These are phyloP conservation scores for Talaromyces sp. DNA, from an alignment of 2,329 filamentous ascomycete species.

Conservation along the genomic window DNA sequence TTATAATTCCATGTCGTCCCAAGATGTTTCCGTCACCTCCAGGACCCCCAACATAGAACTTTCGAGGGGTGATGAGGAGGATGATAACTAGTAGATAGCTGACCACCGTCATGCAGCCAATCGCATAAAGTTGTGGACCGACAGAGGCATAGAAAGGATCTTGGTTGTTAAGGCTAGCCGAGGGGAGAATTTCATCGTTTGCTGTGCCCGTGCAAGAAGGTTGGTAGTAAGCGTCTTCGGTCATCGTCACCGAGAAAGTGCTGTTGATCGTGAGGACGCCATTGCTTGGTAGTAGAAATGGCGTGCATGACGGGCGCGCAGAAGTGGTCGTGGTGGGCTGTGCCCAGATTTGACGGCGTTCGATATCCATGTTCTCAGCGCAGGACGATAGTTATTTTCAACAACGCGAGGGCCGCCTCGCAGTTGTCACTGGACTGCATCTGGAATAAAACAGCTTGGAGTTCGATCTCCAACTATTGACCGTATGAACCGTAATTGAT, in stretches of 20 bases:
- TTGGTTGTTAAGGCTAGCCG: conserved; percentile 62
- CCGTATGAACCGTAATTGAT: not conserved
- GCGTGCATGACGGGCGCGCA: conserved; percentile 54
- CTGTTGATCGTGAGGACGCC: conserved; percentile 46
- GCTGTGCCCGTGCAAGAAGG: conserved; percentile 47
- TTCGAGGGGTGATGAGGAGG: conserved; percentile 90
- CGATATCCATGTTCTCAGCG: conserved; percentile 28
- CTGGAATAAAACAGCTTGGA: conserved; percentile 4
- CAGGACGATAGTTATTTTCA: not conserved
- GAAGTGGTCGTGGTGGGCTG: conserved; percentile 38
- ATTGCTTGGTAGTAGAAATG: conserved; percentile 59
- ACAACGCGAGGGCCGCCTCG: conserved; percentile 13
- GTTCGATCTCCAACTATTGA: not conserved
- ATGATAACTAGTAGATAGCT: conserved; percentile 91
- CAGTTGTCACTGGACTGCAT: conserved; percentile 14
- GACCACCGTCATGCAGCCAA: conserved; percentile 85
- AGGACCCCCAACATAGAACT: conserved; percentile 78
- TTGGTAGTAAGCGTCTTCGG: conserved; percentile 49
- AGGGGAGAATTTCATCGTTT: conserved; percentile 34
- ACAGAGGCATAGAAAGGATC: conserved; percentile 94
- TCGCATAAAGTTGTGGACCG: conserved; percentile 87
- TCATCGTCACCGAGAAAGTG: conserved; percentile 44
- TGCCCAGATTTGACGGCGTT: conserved; percentile 42
- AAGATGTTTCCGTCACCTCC: conserved; percentile 67
- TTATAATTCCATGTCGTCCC: conserved; percentile 78